These are phyloP conservation scores for Globisporangium takayamanum DNA, from an alignment of 352 stramenopile species.

Conservation along the genomic window DNA sequence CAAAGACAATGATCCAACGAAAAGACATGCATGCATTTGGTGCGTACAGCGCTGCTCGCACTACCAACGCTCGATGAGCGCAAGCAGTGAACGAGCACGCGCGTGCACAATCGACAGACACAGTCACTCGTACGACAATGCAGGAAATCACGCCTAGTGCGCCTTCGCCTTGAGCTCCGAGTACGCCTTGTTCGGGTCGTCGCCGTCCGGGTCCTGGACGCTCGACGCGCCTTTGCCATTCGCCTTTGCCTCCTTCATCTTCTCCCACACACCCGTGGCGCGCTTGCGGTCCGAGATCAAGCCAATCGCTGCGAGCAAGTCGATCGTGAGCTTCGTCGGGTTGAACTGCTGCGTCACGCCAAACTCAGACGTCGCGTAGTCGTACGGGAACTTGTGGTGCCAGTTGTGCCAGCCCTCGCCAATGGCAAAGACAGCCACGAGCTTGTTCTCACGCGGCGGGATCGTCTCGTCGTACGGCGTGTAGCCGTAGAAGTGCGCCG, in stretches of 20 bases:
- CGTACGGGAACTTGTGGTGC: conserved; percentile 99
- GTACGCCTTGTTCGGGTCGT: conserved; percentile 46
- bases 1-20: too few relatives aligned
- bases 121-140: too few relatives aligned
- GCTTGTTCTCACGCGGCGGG: conserved; percentile 98
- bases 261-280: conserved; percentile 92
- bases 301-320: conserved; percentile 87
- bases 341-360: conserved; percentile 96
- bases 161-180: conserved; percentile 66
- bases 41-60: too few relatives aligned
- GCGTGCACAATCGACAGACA: too few relatives aligned
- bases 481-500: conserved; percentile 97
- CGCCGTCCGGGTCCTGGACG: conserved; percentile 38
- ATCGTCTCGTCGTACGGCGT: conserved; percentile 94
- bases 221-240: conserved; percentile 22
- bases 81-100: too few relatives aligned
- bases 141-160: conserved; percentile 21
- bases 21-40: too few relatives aligned
- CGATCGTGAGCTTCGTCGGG: conserved; percentile 97
- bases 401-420: conserved; percentile 99
- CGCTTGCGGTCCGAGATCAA: conserved; percentile 94
- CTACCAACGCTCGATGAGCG: too few relatives aligned
- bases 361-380: conserved; percentile 98
- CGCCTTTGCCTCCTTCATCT: conserved; percentile 70
- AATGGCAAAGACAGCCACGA: conserved; percentile 98